Evolutionary conservation across 257 asterid species (phyloP).

Genomic region (Solanum virginianum): DNA sequence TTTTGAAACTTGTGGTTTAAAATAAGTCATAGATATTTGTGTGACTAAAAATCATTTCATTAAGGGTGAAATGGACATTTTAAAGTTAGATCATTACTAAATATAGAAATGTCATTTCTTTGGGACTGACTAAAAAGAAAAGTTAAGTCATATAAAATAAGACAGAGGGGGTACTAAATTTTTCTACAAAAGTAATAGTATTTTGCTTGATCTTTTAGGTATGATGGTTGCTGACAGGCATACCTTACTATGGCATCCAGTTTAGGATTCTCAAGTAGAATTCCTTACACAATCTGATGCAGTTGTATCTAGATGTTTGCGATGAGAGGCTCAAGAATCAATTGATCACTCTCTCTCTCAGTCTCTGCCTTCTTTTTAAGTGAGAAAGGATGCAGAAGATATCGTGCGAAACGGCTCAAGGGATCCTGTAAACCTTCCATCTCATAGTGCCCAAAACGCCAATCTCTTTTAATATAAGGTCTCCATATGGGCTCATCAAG

Average conservation of each 20-base stretch:
- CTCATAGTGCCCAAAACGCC: constrained; percentile 91
- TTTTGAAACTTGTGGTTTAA: too few species aligned
- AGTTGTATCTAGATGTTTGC: background rate
- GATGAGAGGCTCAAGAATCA: constrained; percentile 41
- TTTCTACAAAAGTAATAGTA: background rate
- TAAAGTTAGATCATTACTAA: too few species aligned
- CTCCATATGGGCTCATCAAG: constrained; percentile 67
- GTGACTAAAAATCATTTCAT: too few species aligned
- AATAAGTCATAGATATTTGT: too few species aligned
- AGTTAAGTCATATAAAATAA: too few species aligned
- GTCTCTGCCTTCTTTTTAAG: constrained; percentile 22
- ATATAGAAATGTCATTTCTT: too few species aligned
- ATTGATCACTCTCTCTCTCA: constrained; percentile 21
- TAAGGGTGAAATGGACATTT: too few species aligned
- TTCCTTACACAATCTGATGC: background rate
- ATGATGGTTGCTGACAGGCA: background rate
- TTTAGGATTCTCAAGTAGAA: background rate
- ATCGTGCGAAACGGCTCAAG: constrained; percentile 59
- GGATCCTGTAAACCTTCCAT: constrained; percentile 96
- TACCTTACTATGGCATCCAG: background rate
- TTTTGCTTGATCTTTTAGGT: background rate
- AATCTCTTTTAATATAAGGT: constrained; percentile 50
- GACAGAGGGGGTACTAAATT: too few species aligned
- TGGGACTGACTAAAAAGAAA: too few species aligned
- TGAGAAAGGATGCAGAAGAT: constrained; percentile 32